Evolutionary conservation across 1,284 basidiomycete genomes (phyloP), one percentile per base, ranked within the genome.

Genomic region (Ganoderma sinense): DNA sequence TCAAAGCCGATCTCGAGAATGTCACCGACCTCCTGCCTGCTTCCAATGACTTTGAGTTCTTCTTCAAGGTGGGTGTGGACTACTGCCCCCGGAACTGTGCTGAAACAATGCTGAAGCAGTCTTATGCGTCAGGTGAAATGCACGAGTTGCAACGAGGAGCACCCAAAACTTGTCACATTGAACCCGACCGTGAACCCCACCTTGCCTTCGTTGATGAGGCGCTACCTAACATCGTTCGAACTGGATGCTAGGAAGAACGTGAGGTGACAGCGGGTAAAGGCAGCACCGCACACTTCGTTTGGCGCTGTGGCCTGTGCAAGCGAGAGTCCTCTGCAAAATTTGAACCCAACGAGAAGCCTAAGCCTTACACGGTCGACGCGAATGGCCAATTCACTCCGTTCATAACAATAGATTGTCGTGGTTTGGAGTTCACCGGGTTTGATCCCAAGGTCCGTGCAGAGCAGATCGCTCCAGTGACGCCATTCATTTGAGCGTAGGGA

Each of bases 311-410:
- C 23, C 78, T 86, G 56, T 95, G 94, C 84, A 94, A 90, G 81
- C 88, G 91, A 51, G 92, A 94, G 80, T 90, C 89, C 74, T 93
- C 90, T 11, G 93, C 94, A 45, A 94, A 91, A 76, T 95, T 95
- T 74, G 91, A 94, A 60, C 75, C 82, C 1, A 78, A 85, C 11
- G 81, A 82, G 18, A 79, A 84, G 18, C 79, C 86, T n/a, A 81
- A 80, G 67, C 82, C 91, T 10, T 95, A 95, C 78, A 81, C 79
- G 1, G 83, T 83, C 31, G 89, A 90, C 70, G 77, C 78, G 10
- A 91, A 89, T 70, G 88, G 84, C 1, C 84, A 88, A 69, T 88
- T 91, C 65, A 85, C 85, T 1, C 88, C 89, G 7, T 82, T 95
- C 48, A 76, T 94, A 18, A 85, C 85, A 3, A 80, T 95, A 45